Conservation (phyloP, 495 filamentous ascomycete genomes). For the Penicillium angulare region DNA sequence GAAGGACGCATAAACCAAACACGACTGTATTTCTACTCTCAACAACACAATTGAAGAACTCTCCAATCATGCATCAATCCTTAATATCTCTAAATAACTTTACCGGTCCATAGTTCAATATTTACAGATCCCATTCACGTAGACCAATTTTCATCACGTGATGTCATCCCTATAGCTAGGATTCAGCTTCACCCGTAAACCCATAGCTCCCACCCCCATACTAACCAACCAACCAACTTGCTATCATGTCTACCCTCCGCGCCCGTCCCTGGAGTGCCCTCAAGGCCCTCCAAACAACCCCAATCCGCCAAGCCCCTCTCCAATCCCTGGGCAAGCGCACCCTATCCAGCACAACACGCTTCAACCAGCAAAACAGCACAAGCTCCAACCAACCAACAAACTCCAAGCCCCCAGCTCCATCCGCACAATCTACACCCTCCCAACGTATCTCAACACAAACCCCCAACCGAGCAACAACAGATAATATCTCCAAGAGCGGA, state of each 20-base stretch:
- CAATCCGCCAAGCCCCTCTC: conserved; percentile 6
- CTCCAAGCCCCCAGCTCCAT: conserved; percentile 15
- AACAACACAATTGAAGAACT: not conserved
- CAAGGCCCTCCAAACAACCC: conserved; percentile 9
- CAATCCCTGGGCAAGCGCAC: conserved; percentile 5
- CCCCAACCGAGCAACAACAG: conserved; percentile 36
- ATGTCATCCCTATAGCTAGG: conserved; percentile 1
- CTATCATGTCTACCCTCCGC: conserved; percentile 22
- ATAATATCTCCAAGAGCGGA: conserved; percentile 51
- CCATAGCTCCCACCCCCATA: conserved; percentile 3
- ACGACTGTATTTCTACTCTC: conserved; percentile 4
- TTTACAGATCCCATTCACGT: no score
- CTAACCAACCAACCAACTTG: not conserved
- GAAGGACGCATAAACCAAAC: conserved; percentile 52
- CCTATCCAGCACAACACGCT: conserved; percentile 19
- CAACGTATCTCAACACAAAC: conserved; percentile 27
- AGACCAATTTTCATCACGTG: conserved; percentile 16
- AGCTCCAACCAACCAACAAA: conserved; percentile 10
- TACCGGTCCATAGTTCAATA: no score
- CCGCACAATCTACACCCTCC: conserved; percentile 9
- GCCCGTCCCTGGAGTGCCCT: conserved; percentile 17
- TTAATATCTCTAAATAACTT: not conserved
- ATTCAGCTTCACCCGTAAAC: conserved; percentile 3
- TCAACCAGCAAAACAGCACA: conserved; percentile 14
- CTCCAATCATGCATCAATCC: not conserved